Percentiles rank a stretch among this genome's conserved stretches.
Evolutionary conservation across 257 asterid species (phyloP).

Genomic region (Craterostigma plantagineum): DNA sequence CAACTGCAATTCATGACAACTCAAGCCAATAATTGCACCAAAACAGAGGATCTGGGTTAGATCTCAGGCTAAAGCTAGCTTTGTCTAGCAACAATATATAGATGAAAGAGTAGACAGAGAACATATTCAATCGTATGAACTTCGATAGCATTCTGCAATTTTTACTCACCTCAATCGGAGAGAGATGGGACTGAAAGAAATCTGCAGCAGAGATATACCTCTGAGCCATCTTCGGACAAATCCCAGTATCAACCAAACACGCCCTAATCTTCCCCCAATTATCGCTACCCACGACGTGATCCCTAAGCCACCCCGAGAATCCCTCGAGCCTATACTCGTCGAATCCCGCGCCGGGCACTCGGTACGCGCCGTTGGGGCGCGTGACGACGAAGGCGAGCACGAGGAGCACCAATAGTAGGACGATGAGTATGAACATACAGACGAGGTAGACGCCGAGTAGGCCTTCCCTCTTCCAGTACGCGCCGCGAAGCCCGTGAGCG

Average conservation of each 20-base stretch:
- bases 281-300: constrained; percentile 38
- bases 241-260: constrained; percentile 59
- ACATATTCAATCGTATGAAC: background rate
- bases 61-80: no score
- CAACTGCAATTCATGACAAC: no score
- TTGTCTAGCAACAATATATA: no score
- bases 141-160: background rate
- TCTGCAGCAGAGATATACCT: constrained; percentile 37
- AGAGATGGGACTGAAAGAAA: constrained; percentile 60
- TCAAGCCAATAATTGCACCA: no score
- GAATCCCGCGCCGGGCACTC: constrained; percentile 35
- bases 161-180: constrained; percentile 59
- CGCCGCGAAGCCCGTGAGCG: constrained; percentile 72
- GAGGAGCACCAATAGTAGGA: constrained; percentile 39
- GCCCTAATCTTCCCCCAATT: constrained; percentile 73
- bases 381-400: constrained; percentile 76
- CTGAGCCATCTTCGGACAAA: constrained; percentile 36
- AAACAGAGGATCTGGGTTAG: no score
- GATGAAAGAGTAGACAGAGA: no score
- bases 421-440: constrained; percentile 75
- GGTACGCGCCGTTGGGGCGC: constrained; percentile 52
- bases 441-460: constrained; percentile 64
- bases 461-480: constrained; percentile 68
- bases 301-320: constrained; percentile 58
- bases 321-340: constrained; percentile 56